phyloP scores from a whole-genome alignment of 2,329 filamentous ascomycete genomes.

The Aphanoascus verrucosus region DNA sequence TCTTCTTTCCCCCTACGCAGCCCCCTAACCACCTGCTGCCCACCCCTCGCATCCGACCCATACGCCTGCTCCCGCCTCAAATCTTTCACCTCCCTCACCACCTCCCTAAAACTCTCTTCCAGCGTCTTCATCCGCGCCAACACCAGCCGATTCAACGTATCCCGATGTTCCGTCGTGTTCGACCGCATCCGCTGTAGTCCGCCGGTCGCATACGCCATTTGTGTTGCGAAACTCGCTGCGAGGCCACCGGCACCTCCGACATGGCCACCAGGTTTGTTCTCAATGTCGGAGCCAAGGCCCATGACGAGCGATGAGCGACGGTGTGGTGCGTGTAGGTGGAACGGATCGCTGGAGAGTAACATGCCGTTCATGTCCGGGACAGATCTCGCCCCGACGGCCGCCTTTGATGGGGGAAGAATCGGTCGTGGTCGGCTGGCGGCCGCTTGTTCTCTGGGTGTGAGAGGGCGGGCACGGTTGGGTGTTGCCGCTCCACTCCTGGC shows the following conservation, averaged over 20 bases:
- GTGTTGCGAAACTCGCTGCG: constrained; percentile 68
- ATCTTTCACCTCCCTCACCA: constrained; percentile 69
- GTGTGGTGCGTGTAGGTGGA: constrained; percentile 20
- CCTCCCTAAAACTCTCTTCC: constrained; percentile 79
- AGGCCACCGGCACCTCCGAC: constrained; percentile 49
- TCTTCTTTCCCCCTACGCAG: not conserved
- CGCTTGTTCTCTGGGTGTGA: not conserved
- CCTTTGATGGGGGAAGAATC: not conserved
- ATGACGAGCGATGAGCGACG: constrained; percentile 57
- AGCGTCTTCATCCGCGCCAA: constrained; percentile 85
- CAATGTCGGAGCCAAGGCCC: constrained; percentile 63
- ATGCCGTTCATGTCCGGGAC: constrained; percentile 47
- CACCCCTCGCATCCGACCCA: not conserved
- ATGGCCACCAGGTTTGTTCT: constrained; percentile 49
- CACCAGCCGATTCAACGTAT: constrained; percentile 69
- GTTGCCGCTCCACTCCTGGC: not conserved
- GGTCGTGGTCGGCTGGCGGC: not conserved
- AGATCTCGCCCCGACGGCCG: constrained; percentile 39
- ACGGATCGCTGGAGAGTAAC: constrained; percentile 37
- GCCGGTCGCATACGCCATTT: constrained; percentile 63
- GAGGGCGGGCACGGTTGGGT: constrained; percentile 3
- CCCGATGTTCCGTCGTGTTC: constrained; percentile 46
- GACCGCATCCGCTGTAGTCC: constrained; percentile 40
- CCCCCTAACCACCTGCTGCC: not conserved
- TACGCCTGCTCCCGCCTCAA: constrained; percentile 25